Conservation (phyloP, 495 filamentous ascomycete genomes). For the Tricharina praecox region DNA sequence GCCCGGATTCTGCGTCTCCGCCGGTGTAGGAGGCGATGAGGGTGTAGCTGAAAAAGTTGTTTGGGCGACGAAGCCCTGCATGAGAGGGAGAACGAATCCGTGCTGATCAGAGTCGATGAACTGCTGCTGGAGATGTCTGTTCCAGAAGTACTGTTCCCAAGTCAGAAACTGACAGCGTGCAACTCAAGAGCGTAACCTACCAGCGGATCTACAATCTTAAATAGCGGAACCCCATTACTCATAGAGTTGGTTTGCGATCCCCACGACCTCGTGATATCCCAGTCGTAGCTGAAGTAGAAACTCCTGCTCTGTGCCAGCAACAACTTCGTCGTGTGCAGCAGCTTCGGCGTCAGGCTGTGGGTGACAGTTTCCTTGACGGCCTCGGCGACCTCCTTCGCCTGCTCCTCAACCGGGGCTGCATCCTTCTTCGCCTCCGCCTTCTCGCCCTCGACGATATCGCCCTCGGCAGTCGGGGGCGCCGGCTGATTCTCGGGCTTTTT, state of each 20-base stretch:
- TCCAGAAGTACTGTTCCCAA: slow-evolving; percentile 68
- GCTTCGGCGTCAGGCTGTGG: slow-evolving; percentile 55
- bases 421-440: slow-evolving; percentile 12
- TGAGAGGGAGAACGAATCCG: slow-evolving; percentile 57
- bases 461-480: slow-evolving; percentile 9
- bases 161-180: too few species aligned
- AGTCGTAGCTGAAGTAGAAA: slow-evolving; percentile 87
- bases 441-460: slow-evolving; percentile 16
- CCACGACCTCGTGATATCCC: slow-evolving; percentile 59
- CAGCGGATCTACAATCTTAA: slow-evolving; percentile 55
- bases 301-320: slow-evolving; percentile 60
- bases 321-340: slow-evolving; percentile 64
- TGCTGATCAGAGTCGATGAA: slow-evolving; percentile 56
- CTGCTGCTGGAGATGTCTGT: slow-evolving; percentile 51
- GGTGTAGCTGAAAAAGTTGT: slow-evolving; percentile 43
- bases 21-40: slow-evolving; percentile 14
- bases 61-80: slow-evolving; percentile 93
- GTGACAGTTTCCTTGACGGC: slow-evolving; percentile 26
- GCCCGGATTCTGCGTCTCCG: slow-evolving; percentile 15
- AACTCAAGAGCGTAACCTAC: slow-evolving; percentile 33
- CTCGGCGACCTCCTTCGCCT: slow-evolving; percentile 26
- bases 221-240: slow-evolving; percentile 39
- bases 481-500: slow-evolving; percentile 24
- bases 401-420: slow-evolving; percentile 14
- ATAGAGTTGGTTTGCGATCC: slow-evolving; percentile 3